A percentile compares a stretch with the other conserved stretches of the same genome.
phyloP scores from a whole-genome alignment of 2,329 filamentous ascomycete genomes.

The Eurotiales sp. region DNA sequence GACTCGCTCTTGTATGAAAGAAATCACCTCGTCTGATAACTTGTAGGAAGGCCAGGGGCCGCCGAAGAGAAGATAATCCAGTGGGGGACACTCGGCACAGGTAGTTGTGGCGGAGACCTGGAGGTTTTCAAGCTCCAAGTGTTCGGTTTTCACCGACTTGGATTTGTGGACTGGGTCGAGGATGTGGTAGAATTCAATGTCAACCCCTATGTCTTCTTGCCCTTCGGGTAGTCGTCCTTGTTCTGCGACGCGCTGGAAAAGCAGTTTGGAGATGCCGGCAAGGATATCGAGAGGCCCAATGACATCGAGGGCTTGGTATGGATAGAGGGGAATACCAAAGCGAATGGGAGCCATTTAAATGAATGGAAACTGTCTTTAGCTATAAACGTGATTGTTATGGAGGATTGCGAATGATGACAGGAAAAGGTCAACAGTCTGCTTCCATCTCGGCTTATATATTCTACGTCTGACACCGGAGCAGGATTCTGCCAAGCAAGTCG shows the following conservation, averaged over 20 bases:
- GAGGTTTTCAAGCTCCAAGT: slow-evolving; percentile 10
- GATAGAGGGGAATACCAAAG: slow-evolving; percentile 11
- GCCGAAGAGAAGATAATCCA: slow-evolving; percentile 12
- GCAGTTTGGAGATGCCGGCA: background rate
- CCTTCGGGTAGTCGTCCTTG: background rate
- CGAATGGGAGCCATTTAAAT: slow-evolving; percentile 12
- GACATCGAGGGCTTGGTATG: slow-evolving; percentile 12
- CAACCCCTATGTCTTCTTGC: background rate
- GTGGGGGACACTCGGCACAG: slow-evolving; percentile 4
- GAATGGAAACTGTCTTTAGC: background rate
- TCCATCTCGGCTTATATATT: too few relatives aligned
- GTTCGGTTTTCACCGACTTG: background rate
- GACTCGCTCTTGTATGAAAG: slow-evolving; percentile 8
- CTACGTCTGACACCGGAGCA: too few relatives aligned
- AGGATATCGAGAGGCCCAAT: slow-evolving; percentile 11
- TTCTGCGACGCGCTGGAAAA: background rate
- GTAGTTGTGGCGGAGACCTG: slow-evolving; percentile 5
- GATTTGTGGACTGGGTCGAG: background rate
- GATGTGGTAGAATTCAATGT: slow-evolving; percentile 14
- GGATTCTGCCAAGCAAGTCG: too few relatives aligned
- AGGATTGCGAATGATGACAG: too few relatives aligned
- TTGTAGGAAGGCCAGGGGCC: slow-evolving; percentile 4
- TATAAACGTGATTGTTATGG: background rate
- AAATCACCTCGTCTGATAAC: slow-evolving; percentile 5
- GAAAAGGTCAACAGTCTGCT: too few relatives aligned